phyloP scores from a whole-genome alignment of 116 monocot genomes.

The Papilionanthe hybrid region DNA sequence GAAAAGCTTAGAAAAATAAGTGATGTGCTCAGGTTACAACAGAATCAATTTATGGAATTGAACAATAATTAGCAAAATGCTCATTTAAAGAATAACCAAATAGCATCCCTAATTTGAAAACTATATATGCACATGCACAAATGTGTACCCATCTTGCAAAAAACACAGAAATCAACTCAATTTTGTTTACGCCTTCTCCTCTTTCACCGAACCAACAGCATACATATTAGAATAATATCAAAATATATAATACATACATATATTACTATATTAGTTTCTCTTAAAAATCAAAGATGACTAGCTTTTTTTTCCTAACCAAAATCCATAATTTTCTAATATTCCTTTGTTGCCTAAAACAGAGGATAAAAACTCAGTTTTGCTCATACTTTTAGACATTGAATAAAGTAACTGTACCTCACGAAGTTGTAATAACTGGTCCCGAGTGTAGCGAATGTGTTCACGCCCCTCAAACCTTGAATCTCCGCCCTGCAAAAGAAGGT shows the following conservation, averaged over 20 bases:
- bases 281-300: background rate
- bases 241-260: background rate
- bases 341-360: background rate
- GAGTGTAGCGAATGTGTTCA: conserved; percentile 58
- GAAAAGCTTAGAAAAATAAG: background rate
- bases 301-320: background rate
- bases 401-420: conserved; percentile 47
- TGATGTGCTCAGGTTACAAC: background rate
- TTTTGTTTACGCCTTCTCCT: background rate
- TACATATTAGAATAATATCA: background rate
- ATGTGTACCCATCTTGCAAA: background rate
- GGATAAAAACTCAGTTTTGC: background rate
- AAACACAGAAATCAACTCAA: too few species aligned
- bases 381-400: conserved; percentile 1
- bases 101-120: background rate
- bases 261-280: background rate
- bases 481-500: conserved; percentile 34
- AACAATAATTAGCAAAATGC: background rate
- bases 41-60: background rate
- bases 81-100: background rate
- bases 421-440: conserved; percentile 69
- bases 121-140: background rate
- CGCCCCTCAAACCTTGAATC: conserved; percentile 53
- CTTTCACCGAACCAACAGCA: background rate
- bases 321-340: background rate